Conservation (phyloP, 305 asterid species). For the Solanum aculeatissimum region DNA sequence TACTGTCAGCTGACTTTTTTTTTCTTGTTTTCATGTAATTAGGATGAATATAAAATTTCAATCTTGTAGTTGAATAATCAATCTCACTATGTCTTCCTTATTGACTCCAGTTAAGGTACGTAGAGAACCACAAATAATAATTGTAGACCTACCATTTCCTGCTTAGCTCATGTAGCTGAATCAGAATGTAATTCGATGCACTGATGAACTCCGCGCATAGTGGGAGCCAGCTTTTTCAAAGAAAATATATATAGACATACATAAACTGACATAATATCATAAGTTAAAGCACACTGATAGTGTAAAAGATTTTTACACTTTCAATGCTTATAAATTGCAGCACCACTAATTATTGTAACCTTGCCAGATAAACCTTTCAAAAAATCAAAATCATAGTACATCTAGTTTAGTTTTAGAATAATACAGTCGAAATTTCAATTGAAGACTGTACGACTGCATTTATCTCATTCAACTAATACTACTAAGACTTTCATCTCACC, state of each 20-base stretch:
- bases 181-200: neutral
- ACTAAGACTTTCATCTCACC: neutral
- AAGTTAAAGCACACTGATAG: neutral
- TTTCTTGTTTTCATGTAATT: neutral
- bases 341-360: neutral
- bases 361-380: neutral
- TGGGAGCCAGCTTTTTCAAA: too few relatives aligned
- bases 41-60: neutral
- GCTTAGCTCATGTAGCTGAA: neutral
- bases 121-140: neutral
- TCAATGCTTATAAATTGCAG: neutral
- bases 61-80: neutral
- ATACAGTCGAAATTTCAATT: neutral
- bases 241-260: too few relatives aligned
- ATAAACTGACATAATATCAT: neutral
- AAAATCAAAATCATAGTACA: neutral
- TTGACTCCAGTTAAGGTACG: neutral
- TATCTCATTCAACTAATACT: neutral
- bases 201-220: neutral
- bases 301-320: neutral
- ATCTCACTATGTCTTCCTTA: neutral
- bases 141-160: neutral
- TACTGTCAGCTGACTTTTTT: neutral
- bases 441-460: neutral
- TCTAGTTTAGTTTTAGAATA: neutral